Evolutionary conservation across 208 protist species (phyloP).

Genomic region (Trypanosoma avium): DNA sequence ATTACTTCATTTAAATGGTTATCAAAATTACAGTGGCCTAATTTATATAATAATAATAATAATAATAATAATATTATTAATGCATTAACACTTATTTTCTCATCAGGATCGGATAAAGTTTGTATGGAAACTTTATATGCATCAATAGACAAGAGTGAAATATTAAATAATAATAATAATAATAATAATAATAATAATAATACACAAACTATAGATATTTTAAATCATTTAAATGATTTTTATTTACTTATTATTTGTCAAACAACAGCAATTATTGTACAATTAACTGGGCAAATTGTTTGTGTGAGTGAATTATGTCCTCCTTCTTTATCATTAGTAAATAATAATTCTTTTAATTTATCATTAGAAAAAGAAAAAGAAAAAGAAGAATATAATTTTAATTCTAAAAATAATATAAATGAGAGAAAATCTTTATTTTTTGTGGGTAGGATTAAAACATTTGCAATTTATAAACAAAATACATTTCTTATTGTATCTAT

Average conservation of each 20-base stretch:
- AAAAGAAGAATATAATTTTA: background rate
- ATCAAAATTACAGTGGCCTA: too few species aligned
- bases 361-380: too few species aligned
- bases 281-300: background rate
- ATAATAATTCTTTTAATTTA: background rate
- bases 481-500: slow-evolving; percentile 13
- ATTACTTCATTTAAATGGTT: too few species aligned
- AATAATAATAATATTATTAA: too few species aligned
- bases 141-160: too few species aligned
- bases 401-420: background rate
- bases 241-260: slow-evolving; percentile 12
- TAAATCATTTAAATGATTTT: background rate
- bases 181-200: background rate
- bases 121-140: too few species aligned
- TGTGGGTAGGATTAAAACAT: slow-evolving; percentile 10
- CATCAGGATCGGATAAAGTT: too few species aligned
- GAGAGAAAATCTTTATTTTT: background rate
- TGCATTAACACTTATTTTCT: too few species aligned
- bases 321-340: background rate
- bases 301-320: slow-evolving; percentile 10
- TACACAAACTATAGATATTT: background rate
- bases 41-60: too few species aligned
- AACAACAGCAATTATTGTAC: slow-evolving; percentile 15
- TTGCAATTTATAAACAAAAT: slow-evolving; percentile 5
- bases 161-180: background rate